Evolutionary conservation across 352 stramenopile genomes (phyloP).

Genomic region (Bremia lactucae): DNA sequence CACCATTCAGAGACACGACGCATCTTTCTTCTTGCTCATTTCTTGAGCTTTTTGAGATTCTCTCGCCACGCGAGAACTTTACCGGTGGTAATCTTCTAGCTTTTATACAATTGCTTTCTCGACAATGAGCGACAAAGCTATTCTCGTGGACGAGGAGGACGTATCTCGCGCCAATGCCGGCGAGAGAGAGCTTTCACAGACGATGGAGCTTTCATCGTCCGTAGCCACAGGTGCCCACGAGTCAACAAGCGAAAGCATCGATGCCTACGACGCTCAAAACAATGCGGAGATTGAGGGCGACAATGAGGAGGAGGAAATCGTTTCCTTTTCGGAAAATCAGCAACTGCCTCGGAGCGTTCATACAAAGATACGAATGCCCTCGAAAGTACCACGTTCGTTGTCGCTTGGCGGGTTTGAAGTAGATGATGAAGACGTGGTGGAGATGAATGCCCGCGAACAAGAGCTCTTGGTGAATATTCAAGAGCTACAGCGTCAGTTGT

Average conservation of each 20-base stretch:
- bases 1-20: background rate
- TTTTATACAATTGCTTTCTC: background rate
- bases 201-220: background rate
- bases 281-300: conserved; percentile 9
- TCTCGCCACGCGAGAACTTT: too few species aligned
- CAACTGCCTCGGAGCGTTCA: conserved; percentile 3
- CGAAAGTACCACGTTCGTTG: conserved; percentile 17
- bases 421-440: conserved; percentile 52
- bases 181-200: conserved; percentile 4
- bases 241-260: conserved; percentile 20
- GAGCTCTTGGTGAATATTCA: conserved; percentile 87
- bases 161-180: conserved; percentile 6
- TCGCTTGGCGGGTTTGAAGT: conserved; percentile 18
- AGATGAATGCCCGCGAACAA: conserved; percentile 78
- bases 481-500: conserved; percentile 83
- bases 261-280: conserved; percentile 22
- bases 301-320: conserved; percentile 10
- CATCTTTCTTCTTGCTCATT: background rate
- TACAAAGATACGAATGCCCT: background rate
- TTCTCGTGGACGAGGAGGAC: conserved; percentile 27
- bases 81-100: background rate
- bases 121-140: conserved; percentile 24
- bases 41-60: background rate
- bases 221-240: conserved; percentile 4
- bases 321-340: too few species aligned